phyloP scores from a whole-genome alignment of 331 rosid genomes.

The Pyracantha coccinea region DNA sequence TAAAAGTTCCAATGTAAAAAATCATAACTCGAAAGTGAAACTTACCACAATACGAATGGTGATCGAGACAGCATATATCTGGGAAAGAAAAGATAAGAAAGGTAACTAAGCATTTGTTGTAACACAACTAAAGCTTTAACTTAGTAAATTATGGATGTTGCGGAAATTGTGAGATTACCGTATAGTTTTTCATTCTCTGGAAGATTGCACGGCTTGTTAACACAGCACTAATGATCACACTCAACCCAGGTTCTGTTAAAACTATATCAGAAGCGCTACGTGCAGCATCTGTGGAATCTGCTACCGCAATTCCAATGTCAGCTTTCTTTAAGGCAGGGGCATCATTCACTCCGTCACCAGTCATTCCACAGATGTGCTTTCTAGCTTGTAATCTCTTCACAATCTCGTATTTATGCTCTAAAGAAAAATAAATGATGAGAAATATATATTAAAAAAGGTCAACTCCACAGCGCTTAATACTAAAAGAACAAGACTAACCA shows the following conservation, averaged over 20 bases:
- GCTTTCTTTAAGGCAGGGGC: constrained; percentile 66
- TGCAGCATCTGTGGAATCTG: constrained; percentile 78
- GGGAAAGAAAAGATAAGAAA: background rate
- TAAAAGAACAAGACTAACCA: constrained; percentile 28
- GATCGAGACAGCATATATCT: constrained; percentile 81
- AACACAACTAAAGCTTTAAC: background rate
- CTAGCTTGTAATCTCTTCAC: constrained; percentile 61
- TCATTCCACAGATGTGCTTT: constrained; percentile 79
- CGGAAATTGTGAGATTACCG: constrained; percentile 26
- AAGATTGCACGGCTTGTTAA: constrained; percentile 74
- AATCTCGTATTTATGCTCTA: constrained; percentile 79
- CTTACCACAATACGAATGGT: constrained; percentile 80
- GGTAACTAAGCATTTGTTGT: background rate
- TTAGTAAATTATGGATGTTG: background rate
- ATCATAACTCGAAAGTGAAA: background rate
- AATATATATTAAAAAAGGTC: background rate
- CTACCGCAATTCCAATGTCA: constrained; percentile 59
- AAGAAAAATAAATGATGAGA: constrained; percentile 7
- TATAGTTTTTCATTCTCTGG: constrained; percentile 76
- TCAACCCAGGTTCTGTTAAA: constrained; percentile 75
- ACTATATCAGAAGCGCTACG: constrained; percentile 74
- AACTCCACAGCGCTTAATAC: background rate
- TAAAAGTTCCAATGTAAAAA: background rate
- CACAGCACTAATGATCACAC: constrained; percentile 77
- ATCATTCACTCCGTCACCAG: constrained; percentile 81